Evolutionary conservation across 495 filamentous ascomycete species (phyloP).

Genomic region (Talaromyces ruber): DNA sequence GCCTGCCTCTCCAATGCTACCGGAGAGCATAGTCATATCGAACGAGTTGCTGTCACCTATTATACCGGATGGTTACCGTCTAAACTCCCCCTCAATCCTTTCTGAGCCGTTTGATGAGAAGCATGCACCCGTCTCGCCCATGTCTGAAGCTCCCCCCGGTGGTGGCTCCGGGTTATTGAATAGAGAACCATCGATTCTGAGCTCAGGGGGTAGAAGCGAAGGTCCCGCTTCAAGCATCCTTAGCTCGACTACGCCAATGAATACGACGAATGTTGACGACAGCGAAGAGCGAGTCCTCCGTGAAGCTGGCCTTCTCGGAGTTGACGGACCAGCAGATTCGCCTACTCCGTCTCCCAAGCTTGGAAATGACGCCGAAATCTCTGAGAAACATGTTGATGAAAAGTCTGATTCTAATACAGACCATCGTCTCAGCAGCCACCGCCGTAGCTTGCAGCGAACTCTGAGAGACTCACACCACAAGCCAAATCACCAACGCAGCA

Average conservation of each 20-base stretch:
- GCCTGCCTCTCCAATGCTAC: background rate
- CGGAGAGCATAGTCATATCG: background rate
- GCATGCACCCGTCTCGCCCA: background rate
- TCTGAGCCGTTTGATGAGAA: slow-evolving; percentile 1
- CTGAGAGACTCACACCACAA: slow-evolving; percentile 70
- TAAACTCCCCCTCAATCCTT: background rate
- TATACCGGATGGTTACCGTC: background rate
- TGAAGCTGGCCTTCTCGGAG: slow-evolving; percentile 37
- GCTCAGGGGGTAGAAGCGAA: slow-evolving; percentile 28
- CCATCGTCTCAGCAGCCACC: slow-evolving; percentile 49
- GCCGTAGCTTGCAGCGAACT: slow-evolving; percentile 90
- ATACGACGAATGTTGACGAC: slow-evolving; percentile 31
- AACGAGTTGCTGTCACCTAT: background rate
- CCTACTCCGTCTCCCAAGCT: slow-evolving; percentile 23
- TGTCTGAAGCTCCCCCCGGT: background rate
- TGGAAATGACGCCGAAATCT: slow-evolving; percentile 27
- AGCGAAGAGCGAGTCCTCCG: slow-evolving; percentile 41
- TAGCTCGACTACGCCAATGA: slow-evolving; percentile 27
- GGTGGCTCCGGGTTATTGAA: slow-evolving; percentile 11
- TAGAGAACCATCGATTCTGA: slow-evolving; percentile 32
- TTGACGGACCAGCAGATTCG: slow-evolving; percentile 27
- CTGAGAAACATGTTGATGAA: slow-evolving; percentile 22
- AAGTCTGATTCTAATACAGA: slow-evolving; percentile 26
- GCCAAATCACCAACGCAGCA: slow-evolving; percentile 59
- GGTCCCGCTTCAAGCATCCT: slow-evolving; percentile 28